Percentiles rank a stretch among this genome's conserved stretches.
Evolutionary conservation across 805 yeast species (phyloP).

Genomic region (Pichia gijzeniarum): DNA sequence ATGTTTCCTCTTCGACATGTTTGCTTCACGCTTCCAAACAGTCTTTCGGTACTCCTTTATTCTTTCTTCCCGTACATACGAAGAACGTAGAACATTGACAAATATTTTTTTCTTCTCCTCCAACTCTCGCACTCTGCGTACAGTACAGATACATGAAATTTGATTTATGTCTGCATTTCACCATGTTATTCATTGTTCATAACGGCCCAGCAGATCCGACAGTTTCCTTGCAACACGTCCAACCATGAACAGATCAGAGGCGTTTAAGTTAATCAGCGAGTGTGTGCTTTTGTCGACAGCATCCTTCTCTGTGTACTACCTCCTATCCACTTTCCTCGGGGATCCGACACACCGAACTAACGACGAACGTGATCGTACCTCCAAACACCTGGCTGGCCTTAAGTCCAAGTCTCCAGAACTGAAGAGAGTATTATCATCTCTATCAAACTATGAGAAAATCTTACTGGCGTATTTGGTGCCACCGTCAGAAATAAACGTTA

Average conservation of each 20-base stretch:
- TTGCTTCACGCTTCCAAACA: too few relatives aligned
- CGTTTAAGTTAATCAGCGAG: constrained; percentile 64
- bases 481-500: constrained; percentile 73
- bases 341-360: constrained; percentile 39
- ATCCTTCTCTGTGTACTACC: constrained; percentile 47
- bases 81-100: too few relatives aligned
- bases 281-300: constrained; percentile 58
- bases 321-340: constrained; percentile 28
- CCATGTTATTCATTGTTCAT: too few relatives aligned
- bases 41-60: too few relatives aligned
- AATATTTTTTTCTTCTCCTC: too few relatives aligned
- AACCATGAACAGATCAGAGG: constrained; percentile 58
- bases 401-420: constrained; percentile 53
- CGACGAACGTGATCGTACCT: constrained; percentile 57
- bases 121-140: too few relatives aligned
- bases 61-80: too few relatives aligned
- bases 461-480: constrained; percentile 72
- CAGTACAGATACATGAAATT: too few relatives aligned
- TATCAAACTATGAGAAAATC: constrained; percentile 61
- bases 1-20: constrained; percentile 23
- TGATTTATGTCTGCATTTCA: too few relatives aligned
- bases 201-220: too few relatives aligned
- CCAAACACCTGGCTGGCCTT: constrained; percentile 50
- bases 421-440: constrained; percentile 42
- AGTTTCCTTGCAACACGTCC: too few relatives aligned